Base-by-base conservation (phyloP, 225 moss, liverwort and hornwort species). In the Marchantia paleacea region DNA sequence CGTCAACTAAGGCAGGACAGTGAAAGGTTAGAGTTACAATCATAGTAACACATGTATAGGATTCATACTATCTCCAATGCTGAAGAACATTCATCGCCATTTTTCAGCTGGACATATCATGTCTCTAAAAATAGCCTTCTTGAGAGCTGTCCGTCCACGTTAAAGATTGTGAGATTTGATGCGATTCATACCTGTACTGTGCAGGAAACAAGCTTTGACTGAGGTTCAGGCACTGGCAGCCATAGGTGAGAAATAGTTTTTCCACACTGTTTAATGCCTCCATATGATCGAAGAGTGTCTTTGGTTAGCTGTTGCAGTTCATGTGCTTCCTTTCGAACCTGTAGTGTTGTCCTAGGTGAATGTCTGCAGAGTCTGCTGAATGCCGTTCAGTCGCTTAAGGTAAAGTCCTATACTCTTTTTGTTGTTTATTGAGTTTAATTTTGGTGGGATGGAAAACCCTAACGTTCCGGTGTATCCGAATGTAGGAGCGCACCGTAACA, bases 221-320 rank as follows among this genome's bases (percentile, higher is more conserved):
- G 99, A 99, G 84, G 95, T 99, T 39, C 99, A 99, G 84, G 99
- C 99, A 13, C 83, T 99, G 76, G 99, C 95, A 31, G 92, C 95
- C 29, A 80, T 99, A 80, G 96, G 96, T 92, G 81, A 93, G 39
- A 39, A 39, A 2, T 39, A 5, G n/a, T n/a, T 2, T 26, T 2
- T 54, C 13, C 15, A 11, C 24, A 18, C 1, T 54, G 25, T 24
- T 14, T 16, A 12, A 7, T 54, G 28, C 54, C 14, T 75, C 14
- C 22, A 3, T 24, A 5, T 39, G 39, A 39, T 39, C 30, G 68
- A 25, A 68, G 10, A 28, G 11, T 12, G 28, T 29, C 12, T 57
- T 3, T 57, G 57, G 14, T 19, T 57, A 57, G 13, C 13, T 68
- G 29, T 28, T n/a, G 3, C 31, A 6, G 30, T 28, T n/a, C 68